Evolutionary conservation across 139 green algal genomes (phyloP).

Genomic region (Raphidocelis subcapitata): DNA sequence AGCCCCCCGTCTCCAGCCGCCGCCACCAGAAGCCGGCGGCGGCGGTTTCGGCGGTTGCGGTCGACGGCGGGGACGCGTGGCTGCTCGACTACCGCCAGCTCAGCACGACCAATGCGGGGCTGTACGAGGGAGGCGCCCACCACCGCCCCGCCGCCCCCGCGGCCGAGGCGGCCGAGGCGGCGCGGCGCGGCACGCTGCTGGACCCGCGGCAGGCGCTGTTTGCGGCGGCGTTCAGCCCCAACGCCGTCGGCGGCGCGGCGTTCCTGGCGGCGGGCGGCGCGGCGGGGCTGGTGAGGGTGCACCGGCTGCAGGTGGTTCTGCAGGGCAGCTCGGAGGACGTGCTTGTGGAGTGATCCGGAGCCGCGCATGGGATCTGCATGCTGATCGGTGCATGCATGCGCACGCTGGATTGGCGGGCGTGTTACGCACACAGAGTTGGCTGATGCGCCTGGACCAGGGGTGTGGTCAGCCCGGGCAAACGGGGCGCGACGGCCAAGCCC

Average conservation of each 20-base stretch:
- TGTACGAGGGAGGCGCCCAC: background rate
- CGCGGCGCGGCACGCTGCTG: background rate
- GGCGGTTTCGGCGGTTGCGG: constrained; percentile 16
- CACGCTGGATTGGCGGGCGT: no score
- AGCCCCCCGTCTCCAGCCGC: background rate
- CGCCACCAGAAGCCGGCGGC: constrained; percentile 1
- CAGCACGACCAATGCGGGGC: background rate
- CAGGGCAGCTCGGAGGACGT: no score
- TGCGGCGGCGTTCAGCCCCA: background rate
- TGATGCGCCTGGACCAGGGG: no score
- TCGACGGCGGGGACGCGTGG: constrained; percentile 19
- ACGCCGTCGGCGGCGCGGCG: background rate
- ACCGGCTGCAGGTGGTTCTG: no score
- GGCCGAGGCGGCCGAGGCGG: background rate
- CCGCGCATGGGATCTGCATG: no score
- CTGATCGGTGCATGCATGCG: no score
- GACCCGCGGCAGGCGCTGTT: background rate
- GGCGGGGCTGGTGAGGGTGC: background rate
- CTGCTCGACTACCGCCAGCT: constrained; percentile 22
- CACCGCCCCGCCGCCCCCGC: background rate
- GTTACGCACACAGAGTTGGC: no score
- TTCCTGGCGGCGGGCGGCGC: background rate
- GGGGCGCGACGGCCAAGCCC: no score
- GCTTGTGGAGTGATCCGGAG: no score
- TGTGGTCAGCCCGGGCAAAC: no score